Conservation (phyloP, 371 early-diverging fungal genomes). For the Lichtheimia hyalospora region DNA sequence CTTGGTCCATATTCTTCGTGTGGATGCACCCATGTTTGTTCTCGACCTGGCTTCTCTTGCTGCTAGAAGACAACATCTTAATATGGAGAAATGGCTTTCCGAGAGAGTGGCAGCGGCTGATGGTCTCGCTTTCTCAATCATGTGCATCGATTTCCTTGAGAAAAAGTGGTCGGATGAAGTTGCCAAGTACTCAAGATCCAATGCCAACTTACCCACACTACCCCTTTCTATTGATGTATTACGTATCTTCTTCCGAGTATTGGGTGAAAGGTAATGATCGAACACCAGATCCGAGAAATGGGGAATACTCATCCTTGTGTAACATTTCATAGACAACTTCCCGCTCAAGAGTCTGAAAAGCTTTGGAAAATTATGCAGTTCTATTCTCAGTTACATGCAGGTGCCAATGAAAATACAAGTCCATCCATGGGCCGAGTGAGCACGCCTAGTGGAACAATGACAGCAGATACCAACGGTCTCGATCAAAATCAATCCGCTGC, state of each 20-base stretch:
- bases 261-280: slow-evolving; percentile 52
- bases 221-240: slow-evolving; percentile 71
- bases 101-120: slow-evolving; percentile 60
- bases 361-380: slow-evolving; percentile 31
- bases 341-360: slow-evolving; percentile 34
- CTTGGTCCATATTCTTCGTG: slow-evolving; percentile 67
- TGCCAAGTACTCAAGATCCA: slow-evolving; percentile 34
- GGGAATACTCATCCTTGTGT: no score
- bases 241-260: slow-evolving; percentile 65
- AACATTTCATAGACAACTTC: slow-evolving; percentile 5
- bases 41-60: slow-evolving; percentile 87
- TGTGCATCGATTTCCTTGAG: slow-evolving; percentile 75
- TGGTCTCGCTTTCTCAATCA: slow-evolving; percentile 66
- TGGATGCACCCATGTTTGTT: slow-evolving; percentile 67
- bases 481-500: slow-evolving; percentile 1
- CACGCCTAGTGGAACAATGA: neutral
- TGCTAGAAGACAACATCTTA: slow-evolving; percentile 76
- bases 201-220: slow-evolving; percentile 37
- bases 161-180: slow-evolving; percentile 65
- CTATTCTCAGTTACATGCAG: slow-evolving; percentile 27
- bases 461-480: neutral
- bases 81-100: slow-evolving; percentile 85
- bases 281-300: no score
- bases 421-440: neutral
- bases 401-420: neutral